Percentiles rank a stretch among this genome's conserved stretches.
Conservation (phyloP, 345 rosid genomes). For the Eucalyptus brandiana region DNA sequence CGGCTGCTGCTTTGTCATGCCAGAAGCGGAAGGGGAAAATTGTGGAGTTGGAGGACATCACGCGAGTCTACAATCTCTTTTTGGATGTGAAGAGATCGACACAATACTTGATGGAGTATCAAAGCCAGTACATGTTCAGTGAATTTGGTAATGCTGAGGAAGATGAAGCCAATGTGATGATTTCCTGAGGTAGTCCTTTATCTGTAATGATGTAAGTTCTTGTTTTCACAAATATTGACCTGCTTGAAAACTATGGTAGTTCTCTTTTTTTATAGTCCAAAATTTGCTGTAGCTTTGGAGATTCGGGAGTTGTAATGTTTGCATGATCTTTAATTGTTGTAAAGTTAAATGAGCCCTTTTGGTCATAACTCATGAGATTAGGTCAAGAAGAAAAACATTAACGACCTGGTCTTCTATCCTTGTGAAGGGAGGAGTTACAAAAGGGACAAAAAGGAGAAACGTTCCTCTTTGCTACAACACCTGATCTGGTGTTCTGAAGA, state of each 20-base stretch:
- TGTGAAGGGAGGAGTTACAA: neutral
- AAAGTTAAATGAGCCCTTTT: neutral
- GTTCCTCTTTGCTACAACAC: neutral
- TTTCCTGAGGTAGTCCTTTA: slow-evolving; percentile 3
- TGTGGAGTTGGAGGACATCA: slow-evolving; percentile 67
- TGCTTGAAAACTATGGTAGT: neutral
- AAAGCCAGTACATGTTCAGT: slow-evolving; percentile 82
- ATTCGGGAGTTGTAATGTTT: neutral
- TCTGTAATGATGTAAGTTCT: neutral
- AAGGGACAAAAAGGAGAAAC: neutral
- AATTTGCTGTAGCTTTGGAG: neutral
- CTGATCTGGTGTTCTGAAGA: neutral
- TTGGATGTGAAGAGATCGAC: slow-evolving; percentile 91
- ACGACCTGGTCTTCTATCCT: neutral
- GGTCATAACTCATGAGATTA: neutral
- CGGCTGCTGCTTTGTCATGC: slow-evolving; percentile 71
- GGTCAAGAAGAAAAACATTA: neutral
- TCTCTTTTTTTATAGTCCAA: neutral
- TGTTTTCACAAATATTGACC: neutral
- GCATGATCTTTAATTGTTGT: neutral
- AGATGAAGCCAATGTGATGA: slow-evolving; percentile 31
- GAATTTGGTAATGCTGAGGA: slow-evolving; percentile 39
- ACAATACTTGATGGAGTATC: slow-evolving; percentile 85
- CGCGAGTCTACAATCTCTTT: slow-evolving; percentile 67
- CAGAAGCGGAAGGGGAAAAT: slow-evolving; percentile 76